A percentile compares a stretch with the other conserved stretches of the same genome.
phyloP scores from a whole-genome alignment of 306 rosid species.

The Rubus parviflorus region DNA sequence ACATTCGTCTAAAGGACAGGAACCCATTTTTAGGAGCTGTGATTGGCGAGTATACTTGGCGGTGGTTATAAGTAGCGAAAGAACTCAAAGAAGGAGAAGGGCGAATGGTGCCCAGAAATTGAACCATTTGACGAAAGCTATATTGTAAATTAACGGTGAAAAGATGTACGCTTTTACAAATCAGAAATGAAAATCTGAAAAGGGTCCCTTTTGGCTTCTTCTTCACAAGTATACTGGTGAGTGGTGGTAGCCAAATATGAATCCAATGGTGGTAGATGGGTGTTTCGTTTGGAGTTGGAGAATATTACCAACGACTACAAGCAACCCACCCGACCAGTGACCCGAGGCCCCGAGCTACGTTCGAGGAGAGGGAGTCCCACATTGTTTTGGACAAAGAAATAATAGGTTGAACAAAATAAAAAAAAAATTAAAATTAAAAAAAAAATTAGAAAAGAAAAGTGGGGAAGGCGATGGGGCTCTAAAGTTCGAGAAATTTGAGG shows the following conservation, averaged over 20 bases:
- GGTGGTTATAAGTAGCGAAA: slow-evolving; percentile 30
- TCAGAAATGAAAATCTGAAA: neutral
- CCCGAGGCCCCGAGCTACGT: neutral
- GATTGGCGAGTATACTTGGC: slow-evolving; percentile 37
- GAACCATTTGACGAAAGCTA: slow-evolving; percentile 38
- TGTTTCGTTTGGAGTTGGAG: neutral
- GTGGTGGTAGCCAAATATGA: neutral
- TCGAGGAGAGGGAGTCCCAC: neutral
- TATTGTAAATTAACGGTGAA: neutral
- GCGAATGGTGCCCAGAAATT: slow-evolving; percentile 50
- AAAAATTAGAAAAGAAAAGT: too few relatives aligned
- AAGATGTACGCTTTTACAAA: neutral
- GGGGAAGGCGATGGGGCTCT: too few relatives aligned
- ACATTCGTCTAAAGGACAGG: slow-evolving; percentile 37
- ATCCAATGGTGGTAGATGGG: neutral
- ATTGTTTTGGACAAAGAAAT: too few relatives aligned
- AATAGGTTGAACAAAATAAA: too few relatives aligned
- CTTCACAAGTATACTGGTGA: neutral
- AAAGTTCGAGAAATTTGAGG: too few relatives aligned
- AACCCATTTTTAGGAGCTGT: slow-evolving; percentile 33
- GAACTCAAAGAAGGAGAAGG: slow-evolving; percentile 48
- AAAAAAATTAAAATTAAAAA: too few relatives aligned
- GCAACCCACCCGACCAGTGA: neutral
- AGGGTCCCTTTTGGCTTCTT: slow-evolving; percentile 7
- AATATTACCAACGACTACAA: neutral